Evolutionary conservation across 2,329 filamentous ascomycete genomes (phyloP), one percentile per base, ranked within the genome.

Genomic region (Dactylellina haptotyla): DNA sequence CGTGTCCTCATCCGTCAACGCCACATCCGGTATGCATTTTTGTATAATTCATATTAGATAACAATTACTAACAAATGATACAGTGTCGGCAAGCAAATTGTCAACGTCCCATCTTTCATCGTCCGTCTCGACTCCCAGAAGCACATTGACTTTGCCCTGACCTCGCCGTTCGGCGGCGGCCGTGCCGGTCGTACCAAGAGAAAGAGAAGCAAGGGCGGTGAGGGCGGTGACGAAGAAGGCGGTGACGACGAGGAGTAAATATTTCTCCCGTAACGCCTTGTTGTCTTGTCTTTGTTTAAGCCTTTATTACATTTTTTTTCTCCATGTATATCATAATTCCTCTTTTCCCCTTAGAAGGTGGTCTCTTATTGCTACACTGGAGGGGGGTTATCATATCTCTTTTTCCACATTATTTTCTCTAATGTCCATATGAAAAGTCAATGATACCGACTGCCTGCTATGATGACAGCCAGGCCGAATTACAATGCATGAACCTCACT

Each of bases 81-180:
- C 46, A 72, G 93, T 83, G 95, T 99, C 83, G 95, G 95, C 86
- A 99, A 99, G 92, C 95, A 99, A 88, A 98, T 99, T 83, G 95
- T 99, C 88, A 99, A 99, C 86, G 95, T 99, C 75, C 95, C 95
- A 78, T 98, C 94, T 65, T 99, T 97, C 90, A 90, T 99, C 83
- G 95, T 99, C 84, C 95, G 95, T 86, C 92, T 99, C 82, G 95
- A 99, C 88, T 97, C 93, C 81, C 95, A 99, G 90, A 99, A 99
- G 92, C 95, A 99, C 90, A 98, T 99, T 81, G 95, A 99, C 88
- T 98, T 99, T 84, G 88, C 95, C 77, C 89, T 99, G 78, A 96
- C 90, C 85, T 98, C 94, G 83, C 94, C 95, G 83, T 97, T 97
- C 81, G 95, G 95, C 85, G 93, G 93, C 83, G 95, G 95, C 83